Base-by-base conservation (phyloP, 23 red algal genomes). In the Gracilaria domingensis region DNA sequence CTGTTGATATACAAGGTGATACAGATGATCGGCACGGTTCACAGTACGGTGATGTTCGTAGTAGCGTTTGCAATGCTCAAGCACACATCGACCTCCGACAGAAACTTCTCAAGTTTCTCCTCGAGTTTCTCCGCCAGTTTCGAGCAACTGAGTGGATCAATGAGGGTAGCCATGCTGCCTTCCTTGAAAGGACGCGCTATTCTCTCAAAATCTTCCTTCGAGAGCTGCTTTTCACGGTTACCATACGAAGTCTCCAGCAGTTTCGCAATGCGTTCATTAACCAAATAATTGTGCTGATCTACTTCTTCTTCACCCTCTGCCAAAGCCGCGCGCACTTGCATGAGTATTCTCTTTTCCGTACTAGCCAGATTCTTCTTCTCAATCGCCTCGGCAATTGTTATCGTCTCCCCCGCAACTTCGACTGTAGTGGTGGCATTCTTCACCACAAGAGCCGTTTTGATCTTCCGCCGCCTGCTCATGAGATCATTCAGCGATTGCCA, bases 361-460 rank as follows among this genome's bases (percentile, higher is more conserved):
- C 30, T 67, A 51, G 60, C 30, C 14, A 80, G 28, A 14, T 23
- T 8, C 45, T 90, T 90, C 20, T 73, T 79, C 47, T 90, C 86
- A 90, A 90, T 90, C 0, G 76, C 86, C 73, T 90, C 73, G 28
- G 86, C 86, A 80, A 90, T 81, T n/a, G 86, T 90, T 33, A 80
- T 42, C 39, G 12, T 80, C 25, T 79, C 76, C 33, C 72, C 72
- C 4, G 69, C 74, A 28, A 90, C 25, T 30, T 78, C 55, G 6
- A 90, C 73, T 7, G 45, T 21, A 16, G 86, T 90, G 38, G 33
- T 60, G 12, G 86, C 86, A 66, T 78, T 90, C 4, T 72, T 54
- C 28, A 90, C 58, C 4, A 90, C 66, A 12, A 90, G 38, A 67
- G 86, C 86, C 13, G 74, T 80, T 30, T 90, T 90, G 73, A 90